These are phyloP conservation scores for Pseudogymnoascus sp. DNA, from an alignment of 2,329 filamentous ascomycete species.

Conservation along the genomic window DNA sequence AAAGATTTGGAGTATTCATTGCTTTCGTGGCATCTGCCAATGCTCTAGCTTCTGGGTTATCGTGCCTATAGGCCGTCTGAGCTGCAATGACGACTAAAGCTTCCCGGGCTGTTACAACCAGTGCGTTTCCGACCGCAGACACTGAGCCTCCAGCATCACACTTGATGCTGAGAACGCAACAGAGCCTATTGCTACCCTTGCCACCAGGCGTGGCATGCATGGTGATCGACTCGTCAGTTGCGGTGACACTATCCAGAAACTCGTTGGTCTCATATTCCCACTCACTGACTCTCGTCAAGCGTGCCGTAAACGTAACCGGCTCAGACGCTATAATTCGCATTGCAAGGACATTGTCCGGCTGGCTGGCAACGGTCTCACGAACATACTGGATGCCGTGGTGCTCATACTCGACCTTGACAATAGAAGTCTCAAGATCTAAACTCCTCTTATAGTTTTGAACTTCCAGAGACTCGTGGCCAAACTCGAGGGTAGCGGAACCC, in stretches of 20 bases:
- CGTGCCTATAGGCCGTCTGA: constrained; percentile 32
- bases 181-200: constrained; percentile 26
- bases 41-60: constrained; percentile 23
- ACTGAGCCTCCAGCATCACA: constrained; percentile 24
- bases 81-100: constrained; percentile 32
- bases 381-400: constrained; percentile 25
- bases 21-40: constrained; percentile 19
- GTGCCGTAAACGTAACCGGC: constrained; percentile 20
- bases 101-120: constrained; percentile 31
- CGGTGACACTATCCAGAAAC: constrained; percentile 33
- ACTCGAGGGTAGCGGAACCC: constrained; percentile 33
- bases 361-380: constrained; percentile 33
- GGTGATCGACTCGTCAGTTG: constrained; percentile 26
- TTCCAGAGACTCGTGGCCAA: constrained; percentile 28
- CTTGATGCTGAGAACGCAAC: constrained; percentile 27
- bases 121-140: constrained; percentile 27
- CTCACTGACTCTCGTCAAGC: constrained; percentile 33
- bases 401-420: constrained; percentile 30
- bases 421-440: constrained; percentile 31
- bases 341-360: constrained; percentile 34
- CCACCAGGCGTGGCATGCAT: constrained; percentile 35
- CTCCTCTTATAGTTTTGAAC: constrained; percentile 30
- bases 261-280: constrained; percentile 36
- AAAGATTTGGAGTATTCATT: constrained; percentile 19
- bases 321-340: constrained; percentile 22